phyloP scores from a whole-genome alignment of 768 basidiomycete species.

The Phlebiopsis flavidoalba region DNA sequence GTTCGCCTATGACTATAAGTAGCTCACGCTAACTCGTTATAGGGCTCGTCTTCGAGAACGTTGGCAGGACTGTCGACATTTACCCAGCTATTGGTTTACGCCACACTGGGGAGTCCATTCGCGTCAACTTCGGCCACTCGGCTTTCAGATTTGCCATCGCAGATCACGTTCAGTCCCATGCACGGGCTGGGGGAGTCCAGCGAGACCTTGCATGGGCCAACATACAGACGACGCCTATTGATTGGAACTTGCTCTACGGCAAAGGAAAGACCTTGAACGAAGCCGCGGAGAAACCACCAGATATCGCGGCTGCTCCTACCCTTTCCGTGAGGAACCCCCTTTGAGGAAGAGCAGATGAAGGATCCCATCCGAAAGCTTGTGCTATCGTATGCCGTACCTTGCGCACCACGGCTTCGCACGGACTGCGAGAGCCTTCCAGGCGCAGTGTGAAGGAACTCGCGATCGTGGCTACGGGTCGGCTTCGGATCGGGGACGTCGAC shows the following conservation, averaged over 20 bases:
- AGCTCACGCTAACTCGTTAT: slow-evolving; percentile 1
- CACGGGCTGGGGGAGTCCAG: too few relatives aligned
- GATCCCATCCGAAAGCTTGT: slow-evolving; percentile 68
- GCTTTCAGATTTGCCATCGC: slow-evolving; percentile 91
- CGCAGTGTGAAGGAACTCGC: slow-evolving; percentile 31
- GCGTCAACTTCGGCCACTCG: slow-evolving; percentile 84
- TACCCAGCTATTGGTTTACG: slow-evolving; percentile 90
- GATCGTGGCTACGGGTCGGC: slow-evolving; percentile 13
- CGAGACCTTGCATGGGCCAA: slow-evolving; percentile 61
- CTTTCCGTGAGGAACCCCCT: not conserved
- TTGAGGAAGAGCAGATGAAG: slow-evolving; percentile 45
- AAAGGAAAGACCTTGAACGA: slow-evolving; percentile 11
- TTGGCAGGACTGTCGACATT: slow-evolving; percentile 60
- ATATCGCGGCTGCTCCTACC: not conserved
- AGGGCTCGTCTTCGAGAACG: slow-evolving; percentile 70
- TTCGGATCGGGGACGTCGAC: slow-evolving; percentile 10
- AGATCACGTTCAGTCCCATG: slow-evolving; percentile 71
- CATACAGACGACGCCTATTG: slow-evolving; percentile 55
- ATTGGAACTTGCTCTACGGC: slow-evolving; percentile 33
- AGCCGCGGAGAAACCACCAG: slow-evolving; percentile 6
- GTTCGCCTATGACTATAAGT: slow-evolving; percentile 2
- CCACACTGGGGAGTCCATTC: slow-evolving; percentile 69
- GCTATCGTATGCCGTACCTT: slow-evolving; percentile 72
- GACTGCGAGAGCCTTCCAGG: slow-evolving; percentile 64
- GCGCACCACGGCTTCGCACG: slow-evolving; percentile 80